Evolutionary conservation across 2,329 filamentous ascomycete species (phyloP).

Genomic region (Orbilia brochopaga): DNA sequence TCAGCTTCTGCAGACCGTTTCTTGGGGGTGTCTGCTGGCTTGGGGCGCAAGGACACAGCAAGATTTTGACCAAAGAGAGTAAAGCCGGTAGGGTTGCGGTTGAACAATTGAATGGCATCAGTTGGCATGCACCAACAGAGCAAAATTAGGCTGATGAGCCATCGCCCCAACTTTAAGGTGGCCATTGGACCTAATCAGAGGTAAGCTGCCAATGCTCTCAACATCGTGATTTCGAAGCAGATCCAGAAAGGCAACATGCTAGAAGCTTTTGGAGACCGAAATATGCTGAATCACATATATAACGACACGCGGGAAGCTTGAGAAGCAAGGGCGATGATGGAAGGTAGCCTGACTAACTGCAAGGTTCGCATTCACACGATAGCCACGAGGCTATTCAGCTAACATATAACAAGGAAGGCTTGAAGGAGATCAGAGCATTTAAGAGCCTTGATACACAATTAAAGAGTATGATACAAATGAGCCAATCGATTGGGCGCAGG

Average conservation of each 20-base stretch:
- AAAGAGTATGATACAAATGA: no score
- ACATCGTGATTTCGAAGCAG: neutral
- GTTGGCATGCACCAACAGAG: slow-evolving; percentile 22
- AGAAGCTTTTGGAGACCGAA: no score
- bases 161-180: slow-evolving; percentile 15
- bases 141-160: slow-evolving; percentile 30
- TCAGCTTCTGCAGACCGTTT: slow-evolving; percentile 39
- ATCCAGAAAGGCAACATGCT: no score
- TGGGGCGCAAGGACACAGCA: slow-evolving; percentile 18
- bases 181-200: slow-evolving; percentile 23
- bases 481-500: neutral
- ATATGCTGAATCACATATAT: no score
- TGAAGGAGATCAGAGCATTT: no score
- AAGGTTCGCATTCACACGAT: no score
- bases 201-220: slow-evolving; percentile 19
- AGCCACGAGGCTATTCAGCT: no score
- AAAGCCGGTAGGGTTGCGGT: slow-evolving; percentile 34
- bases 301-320: no score
- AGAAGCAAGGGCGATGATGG: no score
- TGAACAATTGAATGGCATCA: slow-evolving; percentile 19
- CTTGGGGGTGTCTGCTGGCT: slow-evolving; percentile 18
- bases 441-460: no score
- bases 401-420: no score
- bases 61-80: slow-evolving; percentile 36
- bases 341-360: no score